Evolutionary conservation across 768 basidiomycete genomes (phyloP).

Genomic region (Boletus huronensis): DNA sequence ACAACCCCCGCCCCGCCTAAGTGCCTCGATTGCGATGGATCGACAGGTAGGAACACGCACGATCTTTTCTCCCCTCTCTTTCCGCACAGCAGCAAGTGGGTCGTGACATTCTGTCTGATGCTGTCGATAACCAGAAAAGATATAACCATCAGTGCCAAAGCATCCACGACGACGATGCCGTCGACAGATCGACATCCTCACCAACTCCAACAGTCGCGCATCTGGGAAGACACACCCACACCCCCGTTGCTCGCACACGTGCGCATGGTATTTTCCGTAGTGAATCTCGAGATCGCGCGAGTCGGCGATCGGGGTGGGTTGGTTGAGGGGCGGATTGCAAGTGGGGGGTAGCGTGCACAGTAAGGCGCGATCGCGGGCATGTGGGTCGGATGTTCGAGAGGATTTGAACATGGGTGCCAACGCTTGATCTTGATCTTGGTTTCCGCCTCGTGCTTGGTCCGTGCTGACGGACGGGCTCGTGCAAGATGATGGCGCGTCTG

Average conservation of each 20-base stretch:
- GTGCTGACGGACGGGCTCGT: slow-evolving; percentile 17
- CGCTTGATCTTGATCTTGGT: slow-evolving; percentile 18
- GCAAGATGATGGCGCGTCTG: slow-evolving; percentile 34
- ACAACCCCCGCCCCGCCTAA: neutral
- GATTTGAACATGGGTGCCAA: slow-evolving; percentile 30
- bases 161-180: slow-evolving; percentile 1
- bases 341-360: slow-evolving; percentile 81
- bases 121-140: slow-evolving; percentile 32
- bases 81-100: slow-evolving; percentile 70
- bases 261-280: slow-evolving; percentile 80
- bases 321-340: slow-evolving; percentile 55
- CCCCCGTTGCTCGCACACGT: slow-evolving; percentile 66
- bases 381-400: slow-evolving; percentile 28
- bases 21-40: neutral
- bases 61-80: slow-evolving; percentile 82
- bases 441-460: neutral
- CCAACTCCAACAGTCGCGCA: slow-evolving; percentile 70
- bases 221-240: slow-evolving; percentile 88
- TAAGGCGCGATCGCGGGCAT: slow-evolving; percentile 37
- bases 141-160: neutral
- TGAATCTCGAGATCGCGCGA: slow-evolving; percentile 75
- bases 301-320: slow-evolving; percentile 59
- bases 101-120: slow-evolving; percentile 89
- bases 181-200: slow-evolving; percentile 38
- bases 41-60: slow-evolving; percentile 38